A percentile compares a stretch with the other conserved stretches of the same genome.
Conservation (phyloP, 106 monocot genomes). For the Dendrobium nobile region DNA sequence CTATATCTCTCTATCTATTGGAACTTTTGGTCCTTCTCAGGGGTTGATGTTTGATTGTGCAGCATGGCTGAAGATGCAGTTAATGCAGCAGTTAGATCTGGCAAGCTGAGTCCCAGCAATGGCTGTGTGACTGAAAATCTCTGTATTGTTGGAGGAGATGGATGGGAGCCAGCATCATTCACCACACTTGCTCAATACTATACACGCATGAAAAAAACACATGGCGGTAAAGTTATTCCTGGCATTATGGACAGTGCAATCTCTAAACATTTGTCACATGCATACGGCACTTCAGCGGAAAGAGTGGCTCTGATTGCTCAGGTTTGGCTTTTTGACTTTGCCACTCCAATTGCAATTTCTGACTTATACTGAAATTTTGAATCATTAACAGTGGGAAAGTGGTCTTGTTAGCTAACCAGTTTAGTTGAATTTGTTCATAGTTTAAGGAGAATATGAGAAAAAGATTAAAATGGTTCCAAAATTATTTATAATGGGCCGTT, state of each 20-base stretch:
- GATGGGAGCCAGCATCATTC: conserved; percentile 86
- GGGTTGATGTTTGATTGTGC: conserved; percentile 7
- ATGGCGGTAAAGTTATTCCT: conserved; percentile 75
- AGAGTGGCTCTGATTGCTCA: conserved; percentile 86
- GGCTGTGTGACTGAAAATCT: conserved; percentile 70
- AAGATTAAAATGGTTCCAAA: too few relatives aligned
- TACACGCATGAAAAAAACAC: conserved; percentile 74
- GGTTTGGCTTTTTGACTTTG: conserved; percentile 29
- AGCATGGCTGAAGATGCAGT: conserved; percentile 99
- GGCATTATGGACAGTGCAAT: conserved; percentile 76
- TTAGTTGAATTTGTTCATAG: background rate
- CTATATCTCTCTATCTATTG: background rate
- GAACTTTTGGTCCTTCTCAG: background rate
- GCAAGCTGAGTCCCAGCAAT: conserved; percentile 71
- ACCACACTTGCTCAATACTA: conserved; percentile 79
- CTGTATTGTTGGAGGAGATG: conserved; percentile 64
- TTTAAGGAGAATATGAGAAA: too few relatives aligned
- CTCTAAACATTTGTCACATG: conserved; percentile 91
- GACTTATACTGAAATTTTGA: conserved; percentile 2
- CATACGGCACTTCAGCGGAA: conserved; percentile 79
- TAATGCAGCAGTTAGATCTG: conserved; percentile 81
- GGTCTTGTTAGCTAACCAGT: background rate
- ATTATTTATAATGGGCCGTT: too few relatives aligned
- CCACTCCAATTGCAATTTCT: background rate
- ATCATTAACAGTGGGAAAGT: background rate